A percentile compares a stretch with the other conserved stretches of the same genome.
These are phyloP conservation scores for Hypoxylon trugodes DNA, from an alignment of 495 filamentous ascomycete genomes.

Conservation along the genomic window DNA sequence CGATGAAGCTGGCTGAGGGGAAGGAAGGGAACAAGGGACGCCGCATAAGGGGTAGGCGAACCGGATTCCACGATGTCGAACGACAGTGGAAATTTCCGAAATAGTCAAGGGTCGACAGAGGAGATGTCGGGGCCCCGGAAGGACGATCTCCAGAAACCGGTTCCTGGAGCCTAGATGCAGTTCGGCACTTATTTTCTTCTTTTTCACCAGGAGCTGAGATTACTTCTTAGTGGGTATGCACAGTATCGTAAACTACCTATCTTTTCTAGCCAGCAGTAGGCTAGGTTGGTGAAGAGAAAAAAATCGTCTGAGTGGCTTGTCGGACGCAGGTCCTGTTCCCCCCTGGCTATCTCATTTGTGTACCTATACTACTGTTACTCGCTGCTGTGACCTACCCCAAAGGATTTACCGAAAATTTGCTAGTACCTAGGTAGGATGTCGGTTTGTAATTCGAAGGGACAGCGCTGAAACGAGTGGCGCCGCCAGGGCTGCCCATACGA, in stretches of 20 bases:
- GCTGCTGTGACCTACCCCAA: constrained; percentile 14
- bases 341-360: constrained; percentile 5
- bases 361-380: neutral
- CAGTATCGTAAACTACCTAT: no score
- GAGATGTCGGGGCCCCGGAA: constrained; percentile 39
- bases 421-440: no score
- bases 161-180: constrained; percentile 38
- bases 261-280: constrained; percentile 13
- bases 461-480: constrained; percentile 39
- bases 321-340: constrained; percentile 8
- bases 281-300: constrained; percentile 5
- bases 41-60: constrained; percentile 24
- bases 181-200: no score
- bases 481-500: constrained; percentile 35
- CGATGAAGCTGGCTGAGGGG: no score
- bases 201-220: constrained; percentile 30
- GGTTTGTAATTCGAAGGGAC: constrained; percentile 9
- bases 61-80: constrained; percentile 28
- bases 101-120: constrained; percentile 19
- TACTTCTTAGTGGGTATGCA: constrained; percentile 8
- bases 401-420: constrained; percentile 13
- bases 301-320: constrained; percentile 24
- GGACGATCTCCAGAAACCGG: constrained; percentile 42
- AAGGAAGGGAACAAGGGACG: constrained; percentile 12
- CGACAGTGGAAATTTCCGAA: constrained; percentile 31